Base-by-base conservation (phyloP, 1,284 basidiomycete genomes). In the Clitocybe nebularis region DNA sequence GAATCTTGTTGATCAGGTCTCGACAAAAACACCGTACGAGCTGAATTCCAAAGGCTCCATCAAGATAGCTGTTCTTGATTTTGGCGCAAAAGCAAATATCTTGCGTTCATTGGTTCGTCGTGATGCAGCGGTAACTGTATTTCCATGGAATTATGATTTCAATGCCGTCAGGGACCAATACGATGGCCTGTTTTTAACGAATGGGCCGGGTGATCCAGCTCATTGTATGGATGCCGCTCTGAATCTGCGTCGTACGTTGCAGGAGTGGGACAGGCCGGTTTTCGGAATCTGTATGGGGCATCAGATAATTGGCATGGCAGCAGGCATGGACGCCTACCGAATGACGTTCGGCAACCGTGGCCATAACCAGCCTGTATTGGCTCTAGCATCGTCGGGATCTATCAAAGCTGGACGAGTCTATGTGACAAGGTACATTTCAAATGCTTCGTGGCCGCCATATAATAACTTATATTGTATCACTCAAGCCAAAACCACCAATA, bases 211-310 rank as follows among this genome's bases (percentile, higher is more conserved):
- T 50, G 93, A 95, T 64, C 96, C 95, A 19, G 75, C 77, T 54
- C 88, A 90, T 52, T 95, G 93, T 68, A 83, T 84, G 77, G 83
- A 91, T 45, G 93, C 93, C 16, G 89, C 84, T 11, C 60, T 86
- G 49, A 81, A 88, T 47, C 79, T 97, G 45, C 80, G 90, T 53
- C 75, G 77, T 56, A 93, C 90, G 11, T 70, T 98, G 42, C 59
- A 78, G 38, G 88, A 95, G 63, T 98, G 94, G 93, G 69, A 85
- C 64, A 89, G 84, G 60, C 95, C 95, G 16, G 78, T 99, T 40
- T 99, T 99, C 58, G 96, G 95, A 46, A 96, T 99, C 59, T 99
- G 95, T 70, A 99, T 99, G 96, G 96, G 93, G 36, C 91, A 96
- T 63, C 93, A 96, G 65, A 80, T 99, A 54, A 90, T 99, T 55